These are phyloP conservation scores for Pouteria campechiana DNA, from an alignment of 179 eudicot genomes.

Conservation along the genomic window DNA sequence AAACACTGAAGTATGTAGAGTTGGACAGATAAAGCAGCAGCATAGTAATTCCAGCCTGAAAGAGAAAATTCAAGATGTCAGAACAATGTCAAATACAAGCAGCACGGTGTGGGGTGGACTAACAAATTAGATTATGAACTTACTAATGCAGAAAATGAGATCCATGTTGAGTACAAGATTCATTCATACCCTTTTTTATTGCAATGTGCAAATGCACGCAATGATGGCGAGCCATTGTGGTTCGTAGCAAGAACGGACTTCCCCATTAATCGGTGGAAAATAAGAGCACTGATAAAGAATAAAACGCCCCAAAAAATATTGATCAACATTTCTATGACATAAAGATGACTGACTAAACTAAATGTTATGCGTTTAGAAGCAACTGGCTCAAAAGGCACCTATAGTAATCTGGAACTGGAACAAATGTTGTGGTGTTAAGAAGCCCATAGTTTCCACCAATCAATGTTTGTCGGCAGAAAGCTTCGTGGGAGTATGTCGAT, in stretches of 20 bases:
- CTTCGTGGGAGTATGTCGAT: constrained; percentile 39
- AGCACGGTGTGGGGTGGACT: too few relatives aligned
- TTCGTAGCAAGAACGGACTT: constrained; percentile 21
- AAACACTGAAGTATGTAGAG: constrained; percentile 23
- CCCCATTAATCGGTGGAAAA: constrained; percentile 63
- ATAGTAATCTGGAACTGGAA: constrained; percentile 59
- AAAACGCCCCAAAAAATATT: background rate
- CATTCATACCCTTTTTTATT: constrained; percentile 24
- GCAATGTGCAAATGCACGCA: constrained; percentile 47
- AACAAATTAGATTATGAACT: background rate
- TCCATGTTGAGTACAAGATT: background rate
- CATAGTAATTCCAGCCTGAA: constrained; percentile 29
- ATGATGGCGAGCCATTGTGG: constrained; percentile 22
- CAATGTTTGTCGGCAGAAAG: constrained; percentile 48
- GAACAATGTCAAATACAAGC: too few relatives aligned
- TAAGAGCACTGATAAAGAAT: constrained; percentile 26
- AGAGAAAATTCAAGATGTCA: background rate
- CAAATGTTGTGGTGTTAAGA: constrained; percentile 39
- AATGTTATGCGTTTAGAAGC: too few relatives aligned
- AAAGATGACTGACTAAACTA: too few relatives aligned
- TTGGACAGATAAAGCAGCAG: constrained; percentile 54
- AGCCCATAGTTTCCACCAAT: constrained; percentile 58
- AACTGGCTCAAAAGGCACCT: too few relatives aligned
- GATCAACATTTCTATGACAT: too few relatives aligned
- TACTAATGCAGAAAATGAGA: background rate